These are phyloP conservation scores for Thecaphora thlaspeos DNA, from an alignment of 1,284 basidiomycete genomes.

Conservation along the genomic window DNA sequence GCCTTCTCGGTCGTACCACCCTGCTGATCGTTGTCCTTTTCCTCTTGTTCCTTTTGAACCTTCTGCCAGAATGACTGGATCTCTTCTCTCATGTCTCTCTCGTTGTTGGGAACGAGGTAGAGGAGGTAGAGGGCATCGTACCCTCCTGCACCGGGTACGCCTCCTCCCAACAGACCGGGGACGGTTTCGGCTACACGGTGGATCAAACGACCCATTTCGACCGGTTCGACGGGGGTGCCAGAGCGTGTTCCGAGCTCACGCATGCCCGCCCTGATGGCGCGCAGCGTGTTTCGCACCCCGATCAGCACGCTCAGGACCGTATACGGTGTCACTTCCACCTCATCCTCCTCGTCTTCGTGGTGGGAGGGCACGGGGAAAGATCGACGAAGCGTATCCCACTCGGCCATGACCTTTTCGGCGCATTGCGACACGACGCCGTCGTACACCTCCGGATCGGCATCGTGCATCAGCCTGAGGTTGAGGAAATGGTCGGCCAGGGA, in stretches of 20 bases:
- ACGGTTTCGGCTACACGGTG: slow-evolving; percentile 70
- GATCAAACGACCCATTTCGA: slow-evolving; percentile 82
- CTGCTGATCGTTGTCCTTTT: slow-evolving; percentile 10
- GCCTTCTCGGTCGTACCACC: not conserved
- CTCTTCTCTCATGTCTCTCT: slow-evolving; percentile 15
- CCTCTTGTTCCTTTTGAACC: slow-evolving; percentile 19
- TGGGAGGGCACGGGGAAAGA: slow-evolving; percentile 3
- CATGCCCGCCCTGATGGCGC: slow-evolving; percentile 80
- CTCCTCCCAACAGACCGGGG: slow-evolving; percentile 85
- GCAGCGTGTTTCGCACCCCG: slow-evolving; percentile 49
- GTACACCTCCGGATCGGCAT: slow-evolving; percentile 37
- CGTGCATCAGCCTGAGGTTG: slow-evolving; percentile 36
- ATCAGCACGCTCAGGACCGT: slow-evolving; percentile 26
- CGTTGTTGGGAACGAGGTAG: slow-evolving; percentile 24
- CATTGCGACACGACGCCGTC: slow-evolving; percentile 54
- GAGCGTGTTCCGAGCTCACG: slow-evolving; percentile 78
- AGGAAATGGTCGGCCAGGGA: slow-evolving; percentile 48
- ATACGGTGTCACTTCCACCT: slow-evolving; percentile 13
- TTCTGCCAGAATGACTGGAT: slow-evolving; percentile 25
- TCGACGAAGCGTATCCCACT: slow-evolving; percentile 30
- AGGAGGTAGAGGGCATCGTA: slow-evolving; percentile 96
- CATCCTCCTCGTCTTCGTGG: slow-evolving; percentile 3
- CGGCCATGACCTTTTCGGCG: slow-evolving; percentile 19
- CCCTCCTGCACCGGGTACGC: slow-evolving; percentile 95
- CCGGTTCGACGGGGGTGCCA: slow-evolving; percentile 85